A percentile compares a stretch with the other conserved stretches of the same genome.
Evolutionary conservation across 2,329 filamentous ascomycete species (phyloP).

Genomic region (Didymella keratinophila): DNA sequence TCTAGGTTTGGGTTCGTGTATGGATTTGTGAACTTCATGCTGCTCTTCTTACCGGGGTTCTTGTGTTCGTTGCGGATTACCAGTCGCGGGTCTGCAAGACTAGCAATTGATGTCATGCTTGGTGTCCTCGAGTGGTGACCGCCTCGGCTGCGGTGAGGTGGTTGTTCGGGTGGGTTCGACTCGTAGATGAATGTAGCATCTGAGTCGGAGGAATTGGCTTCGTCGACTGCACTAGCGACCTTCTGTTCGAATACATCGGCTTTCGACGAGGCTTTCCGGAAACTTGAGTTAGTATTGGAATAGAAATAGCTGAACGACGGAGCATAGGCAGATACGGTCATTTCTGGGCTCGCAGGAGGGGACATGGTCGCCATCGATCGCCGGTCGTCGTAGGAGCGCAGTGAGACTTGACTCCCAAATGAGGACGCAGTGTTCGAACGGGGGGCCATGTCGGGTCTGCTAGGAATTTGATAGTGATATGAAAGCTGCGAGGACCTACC

Average conservation of each 20-base stretch:
- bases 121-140: conserved; percentile 90
- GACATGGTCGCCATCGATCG: conserved; percentile 37
- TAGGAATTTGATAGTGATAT: conserved; percentile 43
- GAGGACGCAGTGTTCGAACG: conserved; percentile 41
- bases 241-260: conserved; percentile 98
- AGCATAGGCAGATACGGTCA: conserved; percentile 34
- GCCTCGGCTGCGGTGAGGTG: conserved; percentile 73
- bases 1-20: conserved; percentile 70
- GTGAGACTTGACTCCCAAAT: conserved; percentile 41
- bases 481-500: conserved; percentile 64
- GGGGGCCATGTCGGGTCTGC: conserved; percentile 34
- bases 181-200: conserved; percentile 99
- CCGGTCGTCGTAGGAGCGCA: conserved; percentile 43
- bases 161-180: conserved; percentile 80
- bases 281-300: conserved; percentile 46
- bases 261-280: conserved; percentile 79
- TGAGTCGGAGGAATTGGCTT: conserved; percentile 94
- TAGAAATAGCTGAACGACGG: conserved; percentile 46
- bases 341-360: conserved; percentile 38
- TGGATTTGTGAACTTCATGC: conserved; percentile 90
- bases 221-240: conserved; percentile 93
- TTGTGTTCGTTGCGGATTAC: conserved; percentile 69
- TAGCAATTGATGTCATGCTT: conserved; percentile 82
- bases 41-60: conserved; percentile 78
- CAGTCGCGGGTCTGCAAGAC: conserved; percentile 66